These are phyloP conservation scores for Aquanectria penicillioides DNA, from an alignment of 2,329 filamentous ascomycete species.

Conservation along the genomic window DNA sequence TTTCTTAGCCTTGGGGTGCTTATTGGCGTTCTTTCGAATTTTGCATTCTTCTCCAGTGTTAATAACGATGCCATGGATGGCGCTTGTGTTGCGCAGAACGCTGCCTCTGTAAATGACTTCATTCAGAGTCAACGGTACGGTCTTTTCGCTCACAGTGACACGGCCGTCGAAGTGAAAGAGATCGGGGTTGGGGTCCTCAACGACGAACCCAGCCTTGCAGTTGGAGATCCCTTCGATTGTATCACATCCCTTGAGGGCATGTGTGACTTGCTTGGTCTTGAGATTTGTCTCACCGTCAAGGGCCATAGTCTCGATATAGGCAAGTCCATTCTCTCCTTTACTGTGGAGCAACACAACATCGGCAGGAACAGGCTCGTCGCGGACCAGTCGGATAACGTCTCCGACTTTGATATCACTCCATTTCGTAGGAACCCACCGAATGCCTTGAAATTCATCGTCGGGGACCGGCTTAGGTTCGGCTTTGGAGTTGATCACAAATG, in stretches of 20 bases:
- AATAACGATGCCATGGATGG: constrained; percentile 80
- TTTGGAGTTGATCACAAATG: constrained; percentile 44
- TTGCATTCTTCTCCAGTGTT: constrained; percentile 94
- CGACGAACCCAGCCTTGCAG: constrained; percentile 70
- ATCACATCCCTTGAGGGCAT: constrained; percentile 67
- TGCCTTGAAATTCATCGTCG: constrained; percentile 70
- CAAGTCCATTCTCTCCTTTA: constrained; percentile 79
- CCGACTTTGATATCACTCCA: constrained; percentile 62
- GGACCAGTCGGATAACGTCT: constrained; percentile 59
- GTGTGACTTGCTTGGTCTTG: constrained; percentile 77
- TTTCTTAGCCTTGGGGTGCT: constrained; percentile 85
- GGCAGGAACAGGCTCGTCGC: constrained; percentile 84
- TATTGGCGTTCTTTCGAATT: constrained; percentile 91
- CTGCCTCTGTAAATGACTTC: constrained; percentile 90
- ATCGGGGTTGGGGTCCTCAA: constrained; percentile 82
- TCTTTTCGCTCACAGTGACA: constrained; percentile 66
- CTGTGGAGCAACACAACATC: constrained; percentile 84
- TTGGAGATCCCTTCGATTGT: constrained; percentile 63
- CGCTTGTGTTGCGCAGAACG: constrained; percentile 81
- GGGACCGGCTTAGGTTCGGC: constrained; percentile 43
- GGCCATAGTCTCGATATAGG: constrained; percentile 88
- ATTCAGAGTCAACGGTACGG: constrained; percentile 77
- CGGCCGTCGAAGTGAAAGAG: constrained; percentile 81
- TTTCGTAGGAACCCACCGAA: constrained; percentile 61
- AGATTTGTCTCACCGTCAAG: constrained; percentile 85